Evolutionary conservation across 306 rosid species (phyloP).

Genomic region (Adenanthera pavonina): DNA sequence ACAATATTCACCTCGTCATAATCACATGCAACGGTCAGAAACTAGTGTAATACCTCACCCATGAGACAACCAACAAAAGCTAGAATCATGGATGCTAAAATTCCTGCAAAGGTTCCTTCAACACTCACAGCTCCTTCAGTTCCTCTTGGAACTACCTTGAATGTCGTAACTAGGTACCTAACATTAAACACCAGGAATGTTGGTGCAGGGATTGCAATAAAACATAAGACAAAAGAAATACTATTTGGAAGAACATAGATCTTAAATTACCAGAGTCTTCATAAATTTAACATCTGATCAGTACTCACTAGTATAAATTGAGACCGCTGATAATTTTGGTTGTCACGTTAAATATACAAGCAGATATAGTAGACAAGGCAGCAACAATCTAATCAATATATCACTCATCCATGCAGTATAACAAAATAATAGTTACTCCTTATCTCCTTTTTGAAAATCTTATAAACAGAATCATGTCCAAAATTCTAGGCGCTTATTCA

Average conservation of each 20-base stretch:
- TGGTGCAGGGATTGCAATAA: neutral
- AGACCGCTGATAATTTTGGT: slow-evolving; percentile 1
- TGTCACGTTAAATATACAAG: slow-evolving; percentile 25
- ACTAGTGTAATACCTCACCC: slow-evolving; percentile 68
- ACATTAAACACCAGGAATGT: slow-evolving; percentile 29
- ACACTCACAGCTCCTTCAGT: slow-evolving; percentile 98
- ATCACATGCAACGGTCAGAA: slow-evolving; percentile 4
- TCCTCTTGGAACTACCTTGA: slow-evolving; percentile 95
- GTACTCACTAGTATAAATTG: slow-evolving; percentile 19
- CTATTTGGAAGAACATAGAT: neutral
- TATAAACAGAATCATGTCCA: neutral
- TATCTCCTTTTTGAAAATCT: neutral
- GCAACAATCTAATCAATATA: slow-evolving; percentile 26
- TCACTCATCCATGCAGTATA: neutral
- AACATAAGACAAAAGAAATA: slow-evolving; percentile 2
- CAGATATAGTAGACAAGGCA: slow-evolving; percentile 18
- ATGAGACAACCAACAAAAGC: slow-evolving; percentile 67
- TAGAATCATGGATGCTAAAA: slow-evolving; percentile 77
- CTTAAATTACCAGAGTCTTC: neutral
- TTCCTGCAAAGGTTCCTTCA: slow-evolving; percentile 94
- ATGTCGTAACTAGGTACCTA: slow-evolving; percentile 91
- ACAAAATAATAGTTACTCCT: slow-evolving; percentile 17
- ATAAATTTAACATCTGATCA: slow-evolving; percentile 10
- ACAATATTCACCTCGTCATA: slow-evolving; percentile 2
- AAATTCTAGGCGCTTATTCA: neutral